Evolutionary conservation across 2,329 filamentous ascomycete genomes (phyloP).

Genomic region (Ceratocystis colombiana): DNA sequence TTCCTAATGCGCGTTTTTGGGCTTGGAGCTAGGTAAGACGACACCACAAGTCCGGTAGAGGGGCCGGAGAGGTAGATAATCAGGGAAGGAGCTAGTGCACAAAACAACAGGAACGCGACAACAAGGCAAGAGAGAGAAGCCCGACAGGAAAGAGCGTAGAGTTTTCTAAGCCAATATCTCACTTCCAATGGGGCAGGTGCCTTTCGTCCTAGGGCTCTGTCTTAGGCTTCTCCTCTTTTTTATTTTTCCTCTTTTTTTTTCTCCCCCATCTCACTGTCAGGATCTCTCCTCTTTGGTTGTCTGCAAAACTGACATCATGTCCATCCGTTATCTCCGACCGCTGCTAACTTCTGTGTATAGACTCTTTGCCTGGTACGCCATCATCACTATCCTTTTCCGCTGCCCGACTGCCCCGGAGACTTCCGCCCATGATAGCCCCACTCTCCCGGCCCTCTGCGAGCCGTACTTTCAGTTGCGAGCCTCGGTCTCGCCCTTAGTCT

Average conservation of each 20-base stretch:
- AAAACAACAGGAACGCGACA: not conserved
- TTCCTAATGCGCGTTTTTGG: constrained; percentile 14
- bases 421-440: constrained; percentile 53
- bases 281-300: not conserved
- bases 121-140: not conserved
- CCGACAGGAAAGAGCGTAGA: constrained; percentile 1
- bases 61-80: not conserved
- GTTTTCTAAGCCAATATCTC: not conserved
- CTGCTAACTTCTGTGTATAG: constrained; percentile 36
- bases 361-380: constrained; percentile 73
- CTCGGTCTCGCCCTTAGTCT: constrained; percentile 58
- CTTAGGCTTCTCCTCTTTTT: not conserved
- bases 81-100: not conserved
- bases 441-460: constrained; percentile 69
- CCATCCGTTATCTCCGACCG: not conserved
- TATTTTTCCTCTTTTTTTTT: not conserved
- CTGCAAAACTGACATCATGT: not conserved
- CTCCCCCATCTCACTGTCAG: not conserved
- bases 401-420: constrained; percentile 54
- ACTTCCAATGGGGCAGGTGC: not conserved
- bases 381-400: constrained; percentile 69
- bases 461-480: constrained; percentile 63
- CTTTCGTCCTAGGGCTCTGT: not conserved
- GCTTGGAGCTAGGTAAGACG: constrained; percentile 15
- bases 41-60: not conserved